Evolutionary conservation across 805 yeast species (phyloP), one percentile per base, ranked within the genome.

Genomic region (Pichia deserticola): DNA sequence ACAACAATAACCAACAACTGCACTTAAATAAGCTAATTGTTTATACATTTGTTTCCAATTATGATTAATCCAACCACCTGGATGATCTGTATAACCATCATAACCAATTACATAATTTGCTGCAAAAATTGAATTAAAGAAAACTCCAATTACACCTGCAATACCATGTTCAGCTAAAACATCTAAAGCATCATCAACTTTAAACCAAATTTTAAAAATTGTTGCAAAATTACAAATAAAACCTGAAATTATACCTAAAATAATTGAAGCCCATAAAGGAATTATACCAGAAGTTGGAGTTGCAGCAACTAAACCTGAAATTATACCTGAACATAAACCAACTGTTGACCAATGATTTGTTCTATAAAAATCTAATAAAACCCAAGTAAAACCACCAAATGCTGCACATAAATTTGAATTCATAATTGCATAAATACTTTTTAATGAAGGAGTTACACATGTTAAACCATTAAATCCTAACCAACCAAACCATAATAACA

Each of bases 161-260:
- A 92, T 76, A 45, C 97, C 98, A 82, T 92, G 99, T 79, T 92
- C 98, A n/a, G 98, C 98, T 64, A 92, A 76, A 46, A 89, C 82
- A 84, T 93, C 98, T 59, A 93, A 72, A 2, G 97, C 83, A 70
- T 92, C 99, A 66, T 93, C 98, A 46, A 92, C 89, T 51, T 77
- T 76, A 43, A 86, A 70, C 54, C 87, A 69, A 63, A 85, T 87
- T 69, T 92, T 92, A 65, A 92, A 70, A 60, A 89, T 86, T 43
- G 97, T 92, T 50, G 96, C 73, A 61, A 86, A 86, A 72, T 92
- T 92, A 78, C 98, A 93, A 36, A 84, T 79, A 10, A 84, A 67
- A 38, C 96, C 96, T 0, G 97, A 74, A 2, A 79, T 77, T 36
- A 88, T 72, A 4, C 98, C 98, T 53, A 89, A 78, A 20, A 89